Evolutionary conservation across 345 rosid genomes (phyloP).

Genomic region (Camelina hispida): DNA sequence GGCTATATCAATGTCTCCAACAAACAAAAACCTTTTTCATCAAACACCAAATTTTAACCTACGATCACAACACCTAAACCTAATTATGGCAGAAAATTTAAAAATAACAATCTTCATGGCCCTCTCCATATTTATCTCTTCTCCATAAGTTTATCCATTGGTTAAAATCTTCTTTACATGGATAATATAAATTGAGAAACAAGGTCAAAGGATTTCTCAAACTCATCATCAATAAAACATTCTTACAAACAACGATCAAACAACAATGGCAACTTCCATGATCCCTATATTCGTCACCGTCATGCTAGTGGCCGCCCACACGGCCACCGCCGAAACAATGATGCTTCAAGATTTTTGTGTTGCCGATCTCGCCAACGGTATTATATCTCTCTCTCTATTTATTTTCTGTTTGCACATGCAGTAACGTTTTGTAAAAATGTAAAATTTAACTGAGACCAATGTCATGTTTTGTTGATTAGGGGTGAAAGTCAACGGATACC

Average conservation of each 20-base stretch:
- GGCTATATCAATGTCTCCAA: constrained; percentile 22
- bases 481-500: constrained; percentile 43
- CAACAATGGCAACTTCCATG: constrained; percentile 38
- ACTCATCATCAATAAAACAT: constrained; percentile 31
- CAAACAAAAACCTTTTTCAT: constrained; percentile 13
- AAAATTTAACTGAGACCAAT: neutral
- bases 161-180: constrained; percentile 25
- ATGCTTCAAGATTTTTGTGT: constrained; percentile 88
- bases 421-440: neutral
- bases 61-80: constrained; percentile 31
- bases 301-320: constrained; percentile 44
- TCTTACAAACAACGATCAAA: constrained; percentile 24
- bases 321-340: constrained; percentile 61
- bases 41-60: constrained; percentile 31
- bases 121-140: constrained; percentile 35
- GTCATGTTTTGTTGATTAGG: constrained; percentile 27
- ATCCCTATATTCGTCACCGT: constrained; percentile 30
- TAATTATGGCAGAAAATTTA: constrained; percentile 28
- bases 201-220: constrained; percentile 12
- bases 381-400: neutral
- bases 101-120: constrained; percentile 17
- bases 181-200: constrained; percentile 37
- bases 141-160: constrained; percentile 29
- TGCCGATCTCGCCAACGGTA: constrained; percentile 70
- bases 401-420: neutral